A percentile compares a stretch with the other conserved stretches of the same genome.
Evolutionary conservation across 371 early-diverging fungal species (phyloP).

Genomic region (Mucor saturninus): DNA sequence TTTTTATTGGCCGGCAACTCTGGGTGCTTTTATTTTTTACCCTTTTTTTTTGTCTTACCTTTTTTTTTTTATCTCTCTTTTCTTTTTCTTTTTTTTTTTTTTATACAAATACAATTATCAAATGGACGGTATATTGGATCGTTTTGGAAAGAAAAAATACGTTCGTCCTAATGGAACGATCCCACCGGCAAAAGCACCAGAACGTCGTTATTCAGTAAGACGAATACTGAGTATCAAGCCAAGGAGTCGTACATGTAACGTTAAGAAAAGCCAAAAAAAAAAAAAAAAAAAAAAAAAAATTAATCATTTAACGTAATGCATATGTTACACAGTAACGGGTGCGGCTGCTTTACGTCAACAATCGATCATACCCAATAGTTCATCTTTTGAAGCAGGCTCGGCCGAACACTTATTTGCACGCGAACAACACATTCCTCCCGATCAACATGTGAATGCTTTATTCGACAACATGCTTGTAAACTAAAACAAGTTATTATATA

Average conservation of each 20-base stretch:
- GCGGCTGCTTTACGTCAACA: conserved; percentile 9
- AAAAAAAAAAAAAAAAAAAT: no score
- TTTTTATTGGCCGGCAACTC: not conserved
- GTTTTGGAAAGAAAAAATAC: conserved; percentile 26
- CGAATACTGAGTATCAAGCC: conserved; percentile 1
- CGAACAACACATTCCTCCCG: conserved; percentile 32
- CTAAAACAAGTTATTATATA: no score
- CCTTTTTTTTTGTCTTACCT: not conserved
- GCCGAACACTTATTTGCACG: conserved; percentile 30
- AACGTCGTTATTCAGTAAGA: conserved; percentile 10
- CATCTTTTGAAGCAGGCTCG: conserved; percentile 32
- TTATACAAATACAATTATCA: not conserved
- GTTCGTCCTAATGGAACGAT: not conserved
- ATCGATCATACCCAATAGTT: conserved; percentile 19
- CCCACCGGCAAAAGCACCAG: conserved; percentile 13
- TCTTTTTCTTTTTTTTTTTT: not conserved
- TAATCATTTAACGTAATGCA: not conserved
- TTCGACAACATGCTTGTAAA: conserved; percentile 51
- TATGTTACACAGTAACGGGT: not conserved
- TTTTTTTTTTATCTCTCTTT: not conserved
- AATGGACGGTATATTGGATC: conserved; percentile 41
- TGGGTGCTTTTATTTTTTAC: not conserved
- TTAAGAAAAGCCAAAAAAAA: not conserved
- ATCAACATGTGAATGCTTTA: conserved; percentile 33
- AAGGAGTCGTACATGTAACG: not conserved